phyloP scores from a whole-genome alignment of 371 early-diverging fungal genomes.

The Rhizoclosmatium hyalinum region DNA sequence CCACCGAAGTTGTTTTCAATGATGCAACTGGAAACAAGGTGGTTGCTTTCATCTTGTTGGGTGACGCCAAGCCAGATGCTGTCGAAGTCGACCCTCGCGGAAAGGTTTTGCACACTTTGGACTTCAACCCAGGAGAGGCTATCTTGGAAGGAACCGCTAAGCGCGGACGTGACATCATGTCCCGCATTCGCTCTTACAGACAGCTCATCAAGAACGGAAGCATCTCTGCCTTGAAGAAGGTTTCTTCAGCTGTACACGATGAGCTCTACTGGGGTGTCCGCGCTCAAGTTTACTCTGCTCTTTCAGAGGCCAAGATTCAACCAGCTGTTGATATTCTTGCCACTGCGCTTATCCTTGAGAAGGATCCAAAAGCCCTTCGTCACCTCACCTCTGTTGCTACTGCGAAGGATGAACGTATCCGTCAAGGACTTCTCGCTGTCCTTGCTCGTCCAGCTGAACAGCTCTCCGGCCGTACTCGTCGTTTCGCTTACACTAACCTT shows the following conservation, averaged over 20 bases:
- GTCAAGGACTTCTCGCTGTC: slow-evolving; percentile 46
- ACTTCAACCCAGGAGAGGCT: slow-evolving; percentile 56
- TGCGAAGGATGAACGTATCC: slow-evolving; percentile 48
- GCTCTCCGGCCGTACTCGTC: slow-evolving; percentile 37
- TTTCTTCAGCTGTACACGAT: slow-evolving; percentile 36
- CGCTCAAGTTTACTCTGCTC: slow-evolving; percentile 42
- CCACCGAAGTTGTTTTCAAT: slow-evolving; percentile 40
- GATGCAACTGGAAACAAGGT: slow-evolving; percentile 27
- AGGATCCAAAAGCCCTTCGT: slow-evolving; percentile 47
- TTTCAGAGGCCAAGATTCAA: slow-evolving; percentile 47
- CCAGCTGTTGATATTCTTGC: slow-evolving; percentile 54
- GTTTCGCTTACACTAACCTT: slow-evolving; percentile 44
- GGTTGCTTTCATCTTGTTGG: slow-evolving; percentile 32
- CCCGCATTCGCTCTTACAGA: slow-evolving; percentile 53
- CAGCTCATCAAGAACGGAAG: slow-evolving; percentile 54
- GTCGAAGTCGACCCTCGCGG: slow-evolving; percentile 63
- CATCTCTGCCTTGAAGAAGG: slow-evolving; percentile 50
- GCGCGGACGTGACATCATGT: slow-evolving; percentile 33
- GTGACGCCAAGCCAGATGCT: slow-evolving; percentile 39
- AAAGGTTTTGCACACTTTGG: slow-evolving; percentile 52
- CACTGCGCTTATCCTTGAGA: slow-evolving; percentile 51
- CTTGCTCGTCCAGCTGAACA: slow-evolving; percentile 34
- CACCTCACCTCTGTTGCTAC: slow-evolving; percentile 34
- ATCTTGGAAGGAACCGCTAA: slow-evolving; percentile 55
- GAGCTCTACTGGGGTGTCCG: slow-evolving; percentile 64